Base-by-base conservation (phyloP, 495 filamentous ascomycete species). In the Penicillium mononematosum region DNA sequence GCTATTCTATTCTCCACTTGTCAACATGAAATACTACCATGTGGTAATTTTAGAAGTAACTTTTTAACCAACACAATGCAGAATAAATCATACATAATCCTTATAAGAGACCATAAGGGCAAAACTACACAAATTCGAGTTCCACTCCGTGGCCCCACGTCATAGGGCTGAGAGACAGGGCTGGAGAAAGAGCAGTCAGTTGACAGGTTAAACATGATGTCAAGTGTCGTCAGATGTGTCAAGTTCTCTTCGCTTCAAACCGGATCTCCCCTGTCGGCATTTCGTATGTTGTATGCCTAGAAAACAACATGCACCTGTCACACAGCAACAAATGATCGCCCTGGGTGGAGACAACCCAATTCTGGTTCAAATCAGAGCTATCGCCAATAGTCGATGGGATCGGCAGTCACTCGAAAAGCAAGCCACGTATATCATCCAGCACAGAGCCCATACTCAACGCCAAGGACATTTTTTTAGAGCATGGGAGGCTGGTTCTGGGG, bases 101-200 rank as follows among this genome's bases (percentile, higher is more conserved):
- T 39, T 5, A 38, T 7, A 7, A 39, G 8, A 39, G 3, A 17
- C n/a, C 36, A 9, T 17, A 39, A 7, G 5, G 1, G 0, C 5
- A n/a, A 36, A 36, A 36, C 4, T 45, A 45, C 16, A 45, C 22
- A 27, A 14, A 45, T 17, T 11, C 17, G 22, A 43, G 19, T n/a
- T 0, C 41, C 10, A 17, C 25, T 24, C 22, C 22, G 4, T 11
- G 27, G 27, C 49, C 56, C 58, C 56, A 63, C 65, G 65, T 68
- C 65, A 68, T 68, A 68, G 50, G 63, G 65, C 65, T 68, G 62
- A 65, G 10, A 25, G 36, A 25, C 24, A 25, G 24, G 24, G 6
- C 7, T 8, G 27, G 7, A 17, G 31, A 19, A 44, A 2, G 12
- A 22, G 17, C 1, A 17, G 55, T 51, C 54, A 56, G 39, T 43